A percentile compares a stretch with the other conserved stretches of the same genome.
Conservation (phyloP, 2,329 filamentous ascomycete genomes). For the Penicillium palitans region DNA sequence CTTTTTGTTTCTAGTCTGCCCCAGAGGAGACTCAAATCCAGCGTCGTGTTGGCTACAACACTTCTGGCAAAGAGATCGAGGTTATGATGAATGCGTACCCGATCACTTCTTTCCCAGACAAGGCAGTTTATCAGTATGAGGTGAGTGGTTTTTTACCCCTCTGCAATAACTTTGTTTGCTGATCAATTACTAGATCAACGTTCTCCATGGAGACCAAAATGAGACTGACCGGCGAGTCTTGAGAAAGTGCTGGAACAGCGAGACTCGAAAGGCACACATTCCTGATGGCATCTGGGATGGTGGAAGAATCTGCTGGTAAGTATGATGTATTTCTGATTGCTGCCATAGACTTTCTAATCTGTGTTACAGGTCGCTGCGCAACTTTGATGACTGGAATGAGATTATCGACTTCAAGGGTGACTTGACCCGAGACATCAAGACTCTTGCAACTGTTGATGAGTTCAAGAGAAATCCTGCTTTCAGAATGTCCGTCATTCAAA, state of each 20-base stretch:
- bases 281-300: constrained; percentile 70
- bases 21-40: neutral
- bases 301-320: constrained; percentile 80
- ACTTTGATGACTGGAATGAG: constrained; percentile 50
- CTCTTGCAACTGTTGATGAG: constrained; percentile 39
- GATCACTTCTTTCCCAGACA: constrained; percentile 60
- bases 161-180: constrained; percentile 6
- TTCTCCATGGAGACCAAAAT: constrained; percentile 65
- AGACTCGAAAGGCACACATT: constrained; percentile 30
- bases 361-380: constrained; percentile 37
- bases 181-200: constrained; percentile 56
- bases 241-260: constrained; percentile 73
- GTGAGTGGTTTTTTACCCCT: constrained; percentile 53
- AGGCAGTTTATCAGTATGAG: constrained; percentile 78
- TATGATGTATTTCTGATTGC: constrained; percentile 27
- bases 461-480: constrained; percentile 40
- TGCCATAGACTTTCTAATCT: constrained; percentile 33
- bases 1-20: neutral
- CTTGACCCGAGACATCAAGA: constrained; percentile 46
- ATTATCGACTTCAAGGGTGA: constrained; percentile 73
- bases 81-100: constrained; percentile 74
- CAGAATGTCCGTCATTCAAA: constrained; percentile 62
- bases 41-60: constrained; percentile 51
- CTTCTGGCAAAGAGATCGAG: constrained; percentile 55
- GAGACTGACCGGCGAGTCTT: constrained; percentile 56